Percentiles rank a stretch among this genome's conserved stretches.
These are phyloP conservation scores for Hypoxylon fragiforme DNA, from an alignment of 495 filamentous ascomycete genomes.

Conservation along the genomic window DNA sequence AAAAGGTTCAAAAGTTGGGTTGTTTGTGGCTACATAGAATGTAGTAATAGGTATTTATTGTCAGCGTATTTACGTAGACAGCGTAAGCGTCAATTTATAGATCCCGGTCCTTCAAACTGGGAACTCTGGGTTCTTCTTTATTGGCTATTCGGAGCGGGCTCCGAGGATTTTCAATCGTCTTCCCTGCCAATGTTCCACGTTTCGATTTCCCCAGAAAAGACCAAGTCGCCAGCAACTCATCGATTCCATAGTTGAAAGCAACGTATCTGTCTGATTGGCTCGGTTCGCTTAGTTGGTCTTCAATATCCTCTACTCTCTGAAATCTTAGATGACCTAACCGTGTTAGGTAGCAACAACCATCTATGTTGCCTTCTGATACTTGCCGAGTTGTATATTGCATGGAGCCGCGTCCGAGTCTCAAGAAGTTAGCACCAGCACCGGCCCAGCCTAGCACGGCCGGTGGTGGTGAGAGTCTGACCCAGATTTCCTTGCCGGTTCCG, in stretches of 20 bases:
- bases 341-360: slow-evolving; percentile 2
- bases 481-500: slow-evolving; percentile 6
- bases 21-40: too few relatives aligned
- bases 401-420: slow-evolving; percentile 23
- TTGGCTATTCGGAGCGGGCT: slow-evolving; percentile 29
- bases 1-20: too few relatives aligned
- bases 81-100: too few relatives aligned
- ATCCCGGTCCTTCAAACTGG: too few relatives aligned
- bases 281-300: slow-evolving; percentile 1
- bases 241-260: not conserved
- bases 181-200: slow-evolving; percentile 12
- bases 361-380: slow-evolving; percentile 1
- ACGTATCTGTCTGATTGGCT: slow-evolving; percentile 9
- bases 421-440: slow-evolving; percentile 28
- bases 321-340: not conserved
- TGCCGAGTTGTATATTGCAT: slow-evolving; percentile 12
- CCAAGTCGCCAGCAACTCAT: not conserved
- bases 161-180: slow-evolving; percentile 2
- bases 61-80: too few relatives aligned
- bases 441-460: not conserved
- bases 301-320: not conserved
- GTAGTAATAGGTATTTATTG: too few relatives aligned
- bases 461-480: not conserved
- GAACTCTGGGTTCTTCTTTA: slow-evolving; percentile 3
- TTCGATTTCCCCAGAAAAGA: slow-evolving; percentile 2